Evolutionary conservation across 164 flowering plant species (phyloP), one percentile per base, ranked within the genome.

Genomic region (Chimonanthus praecox): DNA sequence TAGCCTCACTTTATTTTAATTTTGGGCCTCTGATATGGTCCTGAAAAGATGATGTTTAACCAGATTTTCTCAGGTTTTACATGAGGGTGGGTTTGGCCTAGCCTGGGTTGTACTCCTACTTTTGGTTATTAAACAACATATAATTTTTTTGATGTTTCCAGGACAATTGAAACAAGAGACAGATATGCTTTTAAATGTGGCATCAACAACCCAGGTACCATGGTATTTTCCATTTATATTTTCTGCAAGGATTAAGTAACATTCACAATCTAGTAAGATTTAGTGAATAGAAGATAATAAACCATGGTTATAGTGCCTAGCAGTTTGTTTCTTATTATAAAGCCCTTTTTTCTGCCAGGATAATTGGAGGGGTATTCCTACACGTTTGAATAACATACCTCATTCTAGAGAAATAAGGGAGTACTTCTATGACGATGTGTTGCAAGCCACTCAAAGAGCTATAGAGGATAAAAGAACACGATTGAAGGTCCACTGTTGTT

Each of bases 341-440:
- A 76, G 78, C 76, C 78, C 72, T 73, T n/a, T 11, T 54, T 76
- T 80, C 21, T 79, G 77, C 68, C 89, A 94, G 99, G 89, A 87
- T 66, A 87, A 80, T 51, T 94, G 97, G 97, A 88, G 91, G 83
- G 99, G 99, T 69, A 88, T 94, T 72, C 99, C 99, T 16, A 94
- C 99, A 66, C 86, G 90, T 74, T 78, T 94, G 84, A 94, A 94
- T 81, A 94, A 94, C 77, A 85, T 94, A 78, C 99, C 99, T 76
- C 97, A 94, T 83, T 92, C 99, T 54, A 86, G 90, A 80, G 99
- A 94, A 80, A 94, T 94, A 81, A 89, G 99, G 79, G 76, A 82
- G 61, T 94, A 94, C 79, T 92, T 94, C 80, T 94, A 92, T 75
- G 81, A 86, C 49, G 99, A 94, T 84, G 92, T 94, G 79, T 78